Percentiles rank a stretch among this genome's conserved stretches.
These are phyloP conservation scores for Rheum nobile DNA, from an alignment of 148 eudicot species.

Conservation along the genomic window DNA sequence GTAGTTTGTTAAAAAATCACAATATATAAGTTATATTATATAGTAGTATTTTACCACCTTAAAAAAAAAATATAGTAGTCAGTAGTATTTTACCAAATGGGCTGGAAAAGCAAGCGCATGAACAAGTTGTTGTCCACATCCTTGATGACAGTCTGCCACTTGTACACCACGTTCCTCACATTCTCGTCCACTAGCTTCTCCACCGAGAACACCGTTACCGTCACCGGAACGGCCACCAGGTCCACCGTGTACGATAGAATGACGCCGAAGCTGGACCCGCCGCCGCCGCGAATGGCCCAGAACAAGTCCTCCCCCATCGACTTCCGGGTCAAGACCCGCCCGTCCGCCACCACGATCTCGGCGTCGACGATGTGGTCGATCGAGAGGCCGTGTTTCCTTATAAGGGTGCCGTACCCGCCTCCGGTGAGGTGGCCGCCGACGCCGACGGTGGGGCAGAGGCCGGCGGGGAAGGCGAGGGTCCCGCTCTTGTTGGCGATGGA, in stretches of 20 bases:
- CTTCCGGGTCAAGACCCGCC: slow-evolving; percentile 13
- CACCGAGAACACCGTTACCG: slow-evolving; percentile 18
- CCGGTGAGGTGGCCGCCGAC: slow-evolving; percentile 31
- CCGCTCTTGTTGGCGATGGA: slow-evolving; percentile 3
- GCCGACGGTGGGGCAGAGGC: slow-evolving; percentile 26
- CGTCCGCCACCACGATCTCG: slow-evolving; percentile 14
- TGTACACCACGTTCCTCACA: slow-evolving; percentile 21
- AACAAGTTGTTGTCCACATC: slow-evolving; percentile 27
- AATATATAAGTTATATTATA: no score
- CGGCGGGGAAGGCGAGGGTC: slow-evolving; percentile 15
- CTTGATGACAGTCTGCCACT: slow-evolving; percentile 32
- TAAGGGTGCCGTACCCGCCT: slow-evolving; percentile 21
- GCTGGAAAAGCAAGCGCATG: slow-evolving; percentile 26
- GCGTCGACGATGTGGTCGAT: slow-evolving; percentile 27
- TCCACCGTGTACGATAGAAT: slow-evolving; percentile 15
- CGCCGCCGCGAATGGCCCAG: slow-evolving; percentile 32
- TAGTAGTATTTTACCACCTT: slow-evolving; percentile 2
- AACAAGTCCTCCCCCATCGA: slow-evolving; percentile 32
- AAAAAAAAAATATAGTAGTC: no score
- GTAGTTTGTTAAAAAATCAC: no score
- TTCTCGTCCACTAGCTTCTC: slow-evolving; percentile 10
- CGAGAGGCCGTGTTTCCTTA: slow-evolving; percentile 21
- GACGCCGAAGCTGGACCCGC: slow-evolving; percentile 28
- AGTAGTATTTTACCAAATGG: slow-evolving; percentile 13
- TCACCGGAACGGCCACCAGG: slow-evolving; percentile 18